Base-by-base conservation (phyloP, 768 basidiomycete genomes). In the Termitomyces sp. region DNA sequence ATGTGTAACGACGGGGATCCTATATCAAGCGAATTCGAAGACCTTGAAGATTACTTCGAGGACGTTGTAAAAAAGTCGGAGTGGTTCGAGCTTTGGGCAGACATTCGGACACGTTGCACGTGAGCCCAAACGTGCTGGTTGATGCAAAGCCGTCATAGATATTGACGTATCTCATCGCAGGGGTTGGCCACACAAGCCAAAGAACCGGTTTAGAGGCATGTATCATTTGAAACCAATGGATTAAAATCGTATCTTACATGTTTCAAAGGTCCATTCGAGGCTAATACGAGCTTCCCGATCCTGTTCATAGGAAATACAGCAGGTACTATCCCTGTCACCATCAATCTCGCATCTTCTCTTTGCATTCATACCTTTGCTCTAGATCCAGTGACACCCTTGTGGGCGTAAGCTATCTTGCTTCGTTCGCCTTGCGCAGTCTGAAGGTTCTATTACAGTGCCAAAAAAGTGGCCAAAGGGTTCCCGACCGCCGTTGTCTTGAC, bases 401-500 rank as follows among this genome's bases (percentile, higher is more conserved):
- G 64, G 62, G 67, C 63, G 68, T 69, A 58, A 64, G 66, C 44
- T 10, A 51, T 26, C 38, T 48, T 13, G 56, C n/a, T 35, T 54
- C 13, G 10, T 26, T 26, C 16, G 20, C 38, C 14, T 50, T 44
- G 47, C 53, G 3, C 43, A 35, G 30, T 2, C 18, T 23, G 20
- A 51, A 36, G 18, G 35, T 16, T 26, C 14, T 16, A 16, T 52
- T 2, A 43, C 40, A 80, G 79, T 13, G 78, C 77, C 2, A 72
- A 73, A 62, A 74, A 75, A 43, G 77, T 71, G 61, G 73, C 75
- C 0, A 60, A 65, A 49, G 70, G 71, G 7, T 79, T 78, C 64
- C 60, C 67, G 2, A 66, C 64, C n/a, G 74, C 77, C 3, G 72
- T 75, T 16, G 75, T 80, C 13, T 64, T 79, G 20, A 77, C 74